phyloP scores from a whole-genome alignment of 805 yeast species.

The Candida peoriensis region DNA sequence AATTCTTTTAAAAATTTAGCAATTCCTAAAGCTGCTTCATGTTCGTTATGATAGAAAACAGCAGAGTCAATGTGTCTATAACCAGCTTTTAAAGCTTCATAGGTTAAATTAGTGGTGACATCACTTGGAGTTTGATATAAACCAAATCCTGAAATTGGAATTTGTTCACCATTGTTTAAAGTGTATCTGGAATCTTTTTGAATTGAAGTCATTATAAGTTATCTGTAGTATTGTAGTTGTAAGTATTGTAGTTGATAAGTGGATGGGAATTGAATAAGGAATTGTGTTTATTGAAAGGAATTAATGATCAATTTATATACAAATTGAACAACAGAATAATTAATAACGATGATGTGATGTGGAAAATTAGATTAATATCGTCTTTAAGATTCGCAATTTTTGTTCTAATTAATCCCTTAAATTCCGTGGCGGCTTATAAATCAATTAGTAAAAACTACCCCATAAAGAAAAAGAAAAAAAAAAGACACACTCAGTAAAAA shows the following conservation, averaged over 20 bases:
- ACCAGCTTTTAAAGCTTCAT: constrained; percentile 20
- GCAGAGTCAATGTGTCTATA: constrained; percentile 25
- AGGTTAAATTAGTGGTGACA: constrained; percentile 14
- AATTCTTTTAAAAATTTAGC: constrained; percentile 16
- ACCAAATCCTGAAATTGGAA: constrained; percentile 23
- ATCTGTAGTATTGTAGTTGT: too few relatives aligned
- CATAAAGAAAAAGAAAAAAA: neutral
- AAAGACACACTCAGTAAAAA: too few relatives aligned
- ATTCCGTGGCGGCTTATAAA: neutral
- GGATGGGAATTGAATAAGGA: neutral
- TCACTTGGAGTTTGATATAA: constrained; percentile 20
- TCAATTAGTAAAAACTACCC: neutral
- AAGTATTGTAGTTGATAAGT: neutral
- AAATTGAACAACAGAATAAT: too few relatives aligned
- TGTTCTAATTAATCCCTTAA: neutral
- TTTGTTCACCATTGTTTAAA: constrained; percentile 17
- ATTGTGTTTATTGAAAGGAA: neutral
- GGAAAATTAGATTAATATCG: too few relatives aligned
- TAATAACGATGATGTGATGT: too few relatives aligned
- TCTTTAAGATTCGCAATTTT: too few relatives aligned
- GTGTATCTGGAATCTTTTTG: constrained; percentile 14
- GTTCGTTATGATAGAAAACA: constrained; percentile 16
- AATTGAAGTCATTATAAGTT: neutral
- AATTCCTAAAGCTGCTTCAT: constrained; percentile 18
- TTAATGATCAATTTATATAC: too few relatives aligned